Percentiles rank a stretch among this genome's conserved stretches.
phyloP scores from a whole-genome alignment of 306 rosid genomes.

The Rubus parviflorus region DNA sequence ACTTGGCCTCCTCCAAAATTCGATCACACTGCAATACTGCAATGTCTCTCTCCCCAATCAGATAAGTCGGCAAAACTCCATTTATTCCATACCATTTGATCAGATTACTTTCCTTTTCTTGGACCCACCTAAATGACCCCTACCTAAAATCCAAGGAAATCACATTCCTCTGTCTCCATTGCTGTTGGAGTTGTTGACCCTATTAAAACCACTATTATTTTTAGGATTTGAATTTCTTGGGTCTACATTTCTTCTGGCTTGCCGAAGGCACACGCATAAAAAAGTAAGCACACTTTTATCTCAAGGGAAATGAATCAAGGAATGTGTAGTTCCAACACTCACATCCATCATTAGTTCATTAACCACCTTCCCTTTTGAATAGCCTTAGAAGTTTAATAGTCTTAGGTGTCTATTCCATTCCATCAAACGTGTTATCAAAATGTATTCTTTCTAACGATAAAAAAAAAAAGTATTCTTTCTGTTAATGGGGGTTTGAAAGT shows the following conservation, averaged over 20 bases:
- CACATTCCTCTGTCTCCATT: background rate
- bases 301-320: background rate
- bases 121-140: background rate
- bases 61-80: too few species aligned
- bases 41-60: too few species aligned
- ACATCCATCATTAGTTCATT: constrained; percentile 1
- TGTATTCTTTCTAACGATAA: too few species aligned
- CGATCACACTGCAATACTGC: too few species aligned
- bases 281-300: background rate
- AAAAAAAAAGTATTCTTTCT: background rate
- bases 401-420: background rate
- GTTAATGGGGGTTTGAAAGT: background rate
- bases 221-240: background rate
- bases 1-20: too few species aligned
- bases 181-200: background rate
- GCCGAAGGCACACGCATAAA: constrained; percentile 7
- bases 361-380: constrained; percentile 8
- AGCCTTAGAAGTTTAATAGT: background rate
- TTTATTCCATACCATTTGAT: too few species aligned
- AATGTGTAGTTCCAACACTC: background rate
- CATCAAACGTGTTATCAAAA: background rate
- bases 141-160: background rate
- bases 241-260: background rate
- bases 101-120: background rate
- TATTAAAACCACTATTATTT: background rate